phyloP scores from a whole-genome alignment of 2,329 filamentous ascomycete species.

The Dactylellina cionopaga region DNA sequence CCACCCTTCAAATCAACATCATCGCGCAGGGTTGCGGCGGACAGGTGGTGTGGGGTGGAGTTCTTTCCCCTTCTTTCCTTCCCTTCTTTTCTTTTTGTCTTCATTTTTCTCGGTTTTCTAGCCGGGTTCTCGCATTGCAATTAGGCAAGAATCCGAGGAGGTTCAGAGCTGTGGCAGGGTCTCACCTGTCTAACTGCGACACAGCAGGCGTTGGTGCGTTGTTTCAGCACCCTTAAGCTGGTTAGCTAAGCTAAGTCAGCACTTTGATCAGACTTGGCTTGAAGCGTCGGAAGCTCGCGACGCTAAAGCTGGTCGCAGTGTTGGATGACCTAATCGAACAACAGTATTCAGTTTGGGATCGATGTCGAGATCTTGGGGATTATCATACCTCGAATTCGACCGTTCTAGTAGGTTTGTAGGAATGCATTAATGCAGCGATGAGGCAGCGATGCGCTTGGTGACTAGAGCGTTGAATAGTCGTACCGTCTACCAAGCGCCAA shows the following conservation, averaged over 20 bases:
- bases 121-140: conserved; percentile 41
- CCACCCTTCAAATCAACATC: conserved; percentile 24
- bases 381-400: no score
- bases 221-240: conserved; percentile 48
- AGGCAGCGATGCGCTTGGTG: no score
- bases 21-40: conserved; percentile 51
- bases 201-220: conserved; percentile 40
- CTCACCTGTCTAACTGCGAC: conserved; percentile 45
- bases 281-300: conserved; percentile 28
- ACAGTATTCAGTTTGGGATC: not conserved
- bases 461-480: no score
- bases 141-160: conserved; percentile 53
- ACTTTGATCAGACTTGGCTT: not conserved
- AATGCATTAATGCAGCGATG: no score
- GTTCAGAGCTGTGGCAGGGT: conserved; percentile 26
- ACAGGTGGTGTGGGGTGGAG: conserved; percentile 51
- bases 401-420: no score
- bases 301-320: conserved; percentile 10
- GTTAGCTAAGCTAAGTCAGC: not conserved
- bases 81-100: no score
- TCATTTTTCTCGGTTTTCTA: conserved; percentile 24
- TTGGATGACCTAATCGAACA: conserved; percentile 26
- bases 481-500: no score
- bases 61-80: conserved; percentile 2
- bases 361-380: no score